A percentile compares a stretch with the other conserved stretches of the same genome.
phyloP scores from a whole-genome alignment of 768 basidiomycete species.

The Vararia minispora region DNA sequence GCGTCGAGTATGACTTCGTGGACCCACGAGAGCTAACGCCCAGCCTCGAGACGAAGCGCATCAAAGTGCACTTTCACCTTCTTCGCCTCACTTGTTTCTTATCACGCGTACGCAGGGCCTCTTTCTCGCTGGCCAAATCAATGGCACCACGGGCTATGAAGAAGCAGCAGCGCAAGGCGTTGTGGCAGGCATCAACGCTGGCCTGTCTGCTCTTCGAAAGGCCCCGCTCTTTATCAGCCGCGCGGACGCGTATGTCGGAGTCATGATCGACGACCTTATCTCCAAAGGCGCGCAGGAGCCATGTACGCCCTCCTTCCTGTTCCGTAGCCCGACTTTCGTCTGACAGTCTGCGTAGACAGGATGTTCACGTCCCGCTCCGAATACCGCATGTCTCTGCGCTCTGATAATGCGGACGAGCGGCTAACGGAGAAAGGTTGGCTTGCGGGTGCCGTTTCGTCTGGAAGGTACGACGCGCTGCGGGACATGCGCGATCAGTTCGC shows the following conservation, averaged over 20 bases:
- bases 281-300: constrained; percentile 87
- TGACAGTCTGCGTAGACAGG: constrained; percentile 42
- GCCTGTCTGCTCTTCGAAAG: constrained; percentile 45
- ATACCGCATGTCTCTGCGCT: constrained; percentile 78
- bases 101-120: constrained; percentile 20
- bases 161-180: constrained; percentile 87
- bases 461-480: constrained; percentile 31
- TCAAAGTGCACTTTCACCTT: constrained; percentile 32
- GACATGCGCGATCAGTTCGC: constrained; percentile 23
- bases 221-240: constrained; percentile 58
- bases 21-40: constrained; percentile 74
- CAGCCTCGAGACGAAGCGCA: constrained; percentile 79
- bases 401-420: constrained; percentile 82
- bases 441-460: constrained; percentile 30
- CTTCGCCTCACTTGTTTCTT: neutral
- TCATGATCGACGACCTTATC: constrained; percentile 87
- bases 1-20: constrained; percentile 87
- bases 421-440: constrained; percentile 62
- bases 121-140: constrained; percentile 28
- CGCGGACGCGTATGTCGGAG: constrained; percentile 82
- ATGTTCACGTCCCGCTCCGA: constrained; percentile 93
- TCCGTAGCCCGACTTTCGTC: neutral
- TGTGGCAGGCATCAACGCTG: constrained; percentile 86
- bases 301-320: constrained; percentile 36
- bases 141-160: constrained; percentile 85